A percentile compares a stretch with the other conserved stretches of the same genome.
Evolutionary conservation across 768 basidiomycete species (phyloP).

Genomic region (Kwoniella sp.): DNA sequence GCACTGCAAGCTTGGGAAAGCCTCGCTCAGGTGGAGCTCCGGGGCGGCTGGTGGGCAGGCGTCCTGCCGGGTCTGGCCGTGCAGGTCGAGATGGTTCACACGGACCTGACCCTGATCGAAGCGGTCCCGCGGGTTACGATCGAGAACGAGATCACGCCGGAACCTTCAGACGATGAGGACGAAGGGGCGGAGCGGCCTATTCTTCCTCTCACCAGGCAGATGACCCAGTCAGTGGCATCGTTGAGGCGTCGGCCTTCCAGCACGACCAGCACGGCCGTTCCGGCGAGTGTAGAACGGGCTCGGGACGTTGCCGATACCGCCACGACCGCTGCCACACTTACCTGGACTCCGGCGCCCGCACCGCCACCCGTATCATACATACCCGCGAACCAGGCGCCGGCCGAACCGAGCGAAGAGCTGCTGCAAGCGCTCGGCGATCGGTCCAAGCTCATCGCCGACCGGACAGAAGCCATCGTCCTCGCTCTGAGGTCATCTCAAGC

Average conservation of each 20-base stretch:
- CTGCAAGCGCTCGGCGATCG: background rate
- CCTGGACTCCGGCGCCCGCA: too few relatives aligned
- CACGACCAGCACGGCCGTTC: background rate
- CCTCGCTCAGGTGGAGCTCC: background rate
- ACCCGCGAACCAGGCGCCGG: background rate
- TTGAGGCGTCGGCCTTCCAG: background rate
- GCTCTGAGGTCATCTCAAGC: slow-evolving; percentile 5
- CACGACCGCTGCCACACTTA: too few relatives aligned
- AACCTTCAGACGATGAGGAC: background rate
- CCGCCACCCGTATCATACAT: background rate
- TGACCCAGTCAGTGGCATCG: too few relatives aligned
- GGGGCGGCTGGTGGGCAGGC: slow-evolving; percentile 4
- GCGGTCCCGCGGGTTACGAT: too few relatives aligned
- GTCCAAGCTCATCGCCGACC: slow-evolving; percentile 1
- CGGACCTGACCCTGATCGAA: background rate
- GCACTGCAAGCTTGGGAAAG: slow-evolving; percentile 7
- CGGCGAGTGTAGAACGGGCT: too few relatives aligned
- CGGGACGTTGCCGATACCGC: too few relatives aligned
- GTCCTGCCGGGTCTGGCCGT: slow-evolving; percentile 5
- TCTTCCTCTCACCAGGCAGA: too few relatives aligned
- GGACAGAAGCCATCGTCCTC: background rate
- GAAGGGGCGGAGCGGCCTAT: too few relatives aligned
- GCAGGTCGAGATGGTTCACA: slow-evolving; percentile 5
- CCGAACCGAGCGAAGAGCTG: background rate
- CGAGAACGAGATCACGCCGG: background rate